phyloP scores from a whole-genome alignment of 768 basidiomycete genomes.

The Mycena floridula region DNA sequence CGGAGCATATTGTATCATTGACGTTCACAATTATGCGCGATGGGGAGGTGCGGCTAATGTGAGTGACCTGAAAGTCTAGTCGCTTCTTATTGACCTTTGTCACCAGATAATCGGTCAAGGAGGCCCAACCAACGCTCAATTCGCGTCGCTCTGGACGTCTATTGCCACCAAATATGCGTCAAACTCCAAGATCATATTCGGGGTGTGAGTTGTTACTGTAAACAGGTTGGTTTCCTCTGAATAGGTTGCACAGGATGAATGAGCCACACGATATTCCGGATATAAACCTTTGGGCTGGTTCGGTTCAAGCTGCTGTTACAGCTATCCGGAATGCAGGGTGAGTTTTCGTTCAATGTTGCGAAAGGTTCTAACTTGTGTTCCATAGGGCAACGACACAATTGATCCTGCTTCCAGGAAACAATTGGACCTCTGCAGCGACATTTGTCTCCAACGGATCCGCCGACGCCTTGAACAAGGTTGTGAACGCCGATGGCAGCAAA shows the following conservation, averaged over 20 bases:
- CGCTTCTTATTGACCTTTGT: too few relatives aligned
- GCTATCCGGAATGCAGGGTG: slow-evolving; percentile 53
- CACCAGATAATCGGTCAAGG: slow-evolving; percentile 58
- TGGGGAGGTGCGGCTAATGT: slow-evolving; percentile 44
- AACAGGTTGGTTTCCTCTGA: neutral
- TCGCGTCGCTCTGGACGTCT: slow-evolving; percentile 46
- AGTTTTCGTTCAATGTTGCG: neutral
- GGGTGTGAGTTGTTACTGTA: slow-evolving; percentile 29
- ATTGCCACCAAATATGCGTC: slow-evolving; percentile 44
- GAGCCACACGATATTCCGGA: slow-evolving; percentile 55
- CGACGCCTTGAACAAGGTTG: slow-evolving; percentile 37
- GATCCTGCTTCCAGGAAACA: slow-evolving; percentile 54
- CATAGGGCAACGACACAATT: slow-evolving; percentile 44
- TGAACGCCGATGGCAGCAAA: slow-evolving; percentile 37
- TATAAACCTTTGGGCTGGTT: slow-evolving; percentile 40
- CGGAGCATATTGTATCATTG: slow-evolving; percentile 49
- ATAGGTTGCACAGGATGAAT: slow-evolving; percentile 40
- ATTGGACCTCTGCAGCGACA: slow-evolving; percentile 47
- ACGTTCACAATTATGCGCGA: slow-evolving; percentile 58
- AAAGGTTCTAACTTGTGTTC: neutral
- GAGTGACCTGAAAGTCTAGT: too few relatives aligned
- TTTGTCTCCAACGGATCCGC: slow-evolving; percentile 48
- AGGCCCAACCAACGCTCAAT: slow-evolving; percentile 47
- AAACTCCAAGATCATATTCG: slow-evolving; percentile 38
- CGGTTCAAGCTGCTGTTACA: slow-evolving; percentile 55